Base-by-base conservation (phyloP, 495 filamentous ascomycete species). In the Margaritispora aquatica region DNA sequence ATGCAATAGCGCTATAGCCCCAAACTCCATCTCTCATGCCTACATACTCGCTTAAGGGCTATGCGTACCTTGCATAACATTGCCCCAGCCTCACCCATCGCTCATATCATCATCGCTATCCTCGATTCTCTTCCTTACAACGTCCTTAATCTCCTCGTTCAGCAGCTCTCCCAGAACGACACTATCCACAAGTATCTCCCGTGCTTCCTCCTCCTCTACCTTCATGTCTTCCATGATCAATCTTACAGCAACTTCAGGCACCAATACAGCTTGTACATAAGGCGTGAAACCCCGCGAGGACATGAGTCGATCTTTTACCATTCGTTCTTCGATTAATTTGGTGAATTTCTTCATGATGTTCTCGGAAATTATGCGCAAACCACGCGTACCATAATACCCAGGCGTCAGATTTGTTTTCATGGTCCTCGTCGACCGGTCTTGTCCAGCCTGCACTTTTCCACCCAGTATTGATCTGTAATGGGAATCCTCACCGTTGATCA, bases 311-410 rank as follows among this genome's bases (percentile, higher is more conserved):
- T 96, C 92, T 51, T 77, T 75, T 17, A 80, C 69, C 9, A 87
- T 82, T 46, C 86, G 74, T 59, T 82, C 79, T 27, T 85, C 81
- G 19, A 97, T 70, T 48, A 81, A 71, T 2, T 78, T 68, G 8
- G 83, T 78, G 56, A 92, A 85, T 24, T 77, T 77, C 9, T 68
- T 56, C 59, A 87, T 85, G 58, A 96, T 80, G 50, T 79, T 77
- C 59, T 91, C 84, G 31, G 75, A 75, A 71, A 82, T 80, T 54
- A 80, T 80, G 22, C 79, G 77, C 20, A 88, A 76, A 0, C 94
- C 94, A 54, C 87, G 79, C 1, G 86, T 80, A 0, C 94, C 94
- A 69, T 97, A 98, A 68, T 97, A 98, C 0, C 94, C 94, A 26
- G 85, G 84, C 2, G 73, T 81, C 46, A 81, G 76, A 51, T 51